Percentiles rank a stretch among this genome's conserved stretches.
Conservation (phyloP, 78 protist genomes). For the Planoprotostelium fungivorum region DNA sequence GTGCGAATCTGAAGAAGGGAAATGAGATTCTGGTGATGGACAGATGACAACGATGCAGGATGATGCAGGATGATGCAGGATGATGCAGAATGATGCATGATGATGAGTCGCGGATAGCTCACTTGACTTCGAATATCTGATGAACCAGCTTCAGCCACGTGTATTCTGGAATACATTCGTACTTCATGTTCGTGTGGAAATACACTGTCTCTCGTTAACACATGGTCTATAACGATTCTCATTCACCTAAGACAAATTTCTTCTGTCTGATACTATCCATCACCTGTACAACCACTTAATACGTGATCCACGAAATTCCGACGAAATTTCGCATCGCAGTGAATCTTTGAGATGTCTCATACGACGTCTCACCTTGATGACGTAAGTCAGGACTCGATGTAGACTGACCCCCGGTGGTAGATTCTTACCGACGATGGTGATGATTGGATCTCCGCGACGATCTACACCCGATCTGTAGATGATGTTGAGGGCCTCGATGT, state of each 20-base stretch:
- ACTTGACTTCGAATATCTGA: neutral
- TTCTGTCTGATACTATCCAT: neutral
- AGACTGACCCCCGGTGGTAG: neutral
- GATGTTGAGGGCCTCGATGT: neutral
- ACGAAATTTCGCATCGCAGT: neutral
- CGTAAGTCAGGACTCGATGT: neutral
- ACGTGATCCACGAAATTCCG: too few species aligned
- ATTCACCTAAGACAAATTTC: neutral
- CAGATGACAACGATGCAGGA: neutral
- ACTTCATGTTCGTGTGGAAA: neutral
- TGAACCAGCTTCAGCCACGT: neutral
- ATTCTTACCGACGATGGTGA: neutral
- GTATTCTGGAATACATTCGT: neutral
- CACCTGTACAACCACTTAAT: too few species aligned
- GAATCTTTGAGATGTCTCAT: neutral
- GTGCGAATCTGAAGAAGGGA: neutral
- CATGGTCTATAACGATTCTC: neutral
- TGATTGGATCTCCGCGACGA: neutral
- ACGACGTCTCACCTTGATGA: neutral
- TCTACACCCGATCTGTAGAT: neutral
- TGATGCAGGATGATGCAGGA: neutral
- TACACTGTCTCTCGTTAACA: neutral
- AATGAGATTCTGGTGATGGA: neutral
- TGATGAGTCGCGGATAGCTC: neutral
- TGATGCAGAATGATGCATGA: neutral